A percentile compares a stretch with the other conserved stretches of the same genome.
phyloP scores from a whole-genome alignment of 208 protist species.

The Willaertia magna region DNA sequence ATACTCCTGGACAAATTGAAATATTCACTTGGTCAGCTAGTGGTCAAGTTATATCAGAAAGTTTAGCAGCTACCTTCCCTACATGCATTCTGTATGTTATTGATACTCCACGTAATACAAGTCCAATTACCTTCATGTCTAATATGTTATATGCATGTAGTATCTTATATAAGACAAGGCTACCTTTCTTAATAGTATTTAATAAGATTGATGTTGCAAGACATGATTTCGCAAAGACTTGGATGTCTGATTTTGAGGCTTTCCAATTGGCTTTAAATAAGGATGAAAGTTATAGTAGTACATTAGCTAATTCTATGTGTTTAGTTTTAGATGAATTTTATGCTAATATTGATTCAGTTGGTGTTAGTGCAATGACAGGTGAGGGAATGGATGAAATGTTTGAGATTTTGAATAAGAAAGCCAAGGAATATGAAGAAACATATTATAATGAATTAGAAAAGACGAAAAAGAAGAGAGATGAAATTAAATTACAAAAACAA shows the following conservation, averaged over 20 bases:
- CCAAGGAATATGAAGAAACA: neutral
- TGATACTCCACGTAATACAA: constrained; percentile 80
- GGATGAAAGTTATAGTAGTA: constrained; percentile 62
- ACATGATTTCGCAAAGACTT: constrained; percentile 58
- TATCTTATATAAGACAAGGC: constrained; percentile 93
- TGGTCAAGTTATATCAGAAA: constrained; percentile 89
- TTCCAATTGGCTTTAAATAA: constrained; percentile 50
- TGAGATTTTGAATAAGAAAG: neutral
- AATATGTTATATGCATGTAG: constrained; percentile 97
- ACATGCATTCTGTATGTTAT: constrained; percentile 91
- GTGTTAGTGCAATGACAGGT: constrained; percentile 78
- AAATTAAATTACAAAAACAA: neutral
- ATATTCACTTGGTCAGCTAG: constrained; percentile 96
- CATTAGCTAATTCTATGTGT: constrained; percentile 74
- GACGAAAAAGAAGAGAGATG: neutral
- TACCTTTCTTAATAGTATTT: constrained; percentile 93
- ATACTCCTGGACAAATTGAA: constrained; percentile 98
- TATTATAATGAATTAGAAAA: neutral
- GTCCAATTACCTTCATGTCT: constrained; percentile 92
- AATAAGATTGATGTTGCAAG: constrained; percentile 90
- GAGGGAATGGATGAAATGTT: neutral
- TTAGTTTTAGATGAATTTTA: constrained; percentile 96
- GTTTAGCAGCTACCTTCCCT: constrained; percentile 75
- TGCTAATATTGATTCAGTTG: constrained; percentile 59
- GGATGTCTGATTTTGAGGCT: constrained; percentile 84